Conservation (phyloP, 768 basidiomycete genomes). For the Flagelloscypha sp. region DNA sequence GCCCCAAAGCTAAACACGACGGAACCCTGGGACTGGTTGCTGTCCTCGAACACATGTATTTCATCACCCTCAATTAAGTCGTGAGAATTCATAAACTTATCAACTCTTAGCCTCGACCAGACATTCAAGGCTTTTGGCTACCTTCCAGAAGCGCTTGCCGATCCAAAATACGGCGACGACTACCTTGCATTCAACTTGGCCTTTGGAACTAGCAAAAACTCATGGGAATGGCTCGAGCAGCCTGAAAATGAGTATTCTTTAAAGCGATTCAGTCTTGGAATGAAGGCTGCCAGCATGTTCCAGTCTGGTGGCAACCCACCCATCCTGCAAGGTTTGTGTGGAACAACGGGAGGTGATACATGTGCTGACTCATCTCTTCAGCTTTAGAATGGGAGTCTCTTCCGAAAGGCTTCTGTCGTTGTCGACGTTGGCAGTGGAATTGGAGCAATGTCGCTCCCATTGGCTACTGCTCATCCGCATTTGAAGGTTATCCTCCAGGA, state of each 20-base stretch:
- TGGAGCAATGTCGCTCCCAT: slow-evolving; percentile 16
- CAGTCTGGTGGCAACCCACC: no score
- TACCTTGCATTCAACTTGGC: slow-evolving; percentile 14
- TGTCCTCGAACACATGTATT: slow-evolving; percentile 17
- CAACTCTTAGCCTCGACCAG: slow-evolving; percentile 15
- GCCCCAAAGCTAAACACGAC: slow-evolving; percentile 20
- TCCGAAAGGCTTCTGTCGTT: slow-evolving; percentile 9
- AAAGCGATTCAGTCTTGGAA: slow-evolving; percentile 5
- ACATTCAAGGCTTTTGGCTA: slow-evolving; percentile 18
- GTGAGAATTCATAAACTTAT: neutral
- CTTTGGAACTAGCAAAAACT: slow-evolving; percentile 10
- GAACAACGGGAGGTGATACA: no score
- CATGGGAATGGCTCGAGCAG: slow-evolving; percentile 15
- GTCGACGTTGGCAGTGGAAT: slow-evolving; percentile 25
- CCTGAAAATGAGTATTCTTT: slow-evolving; percentile 8
- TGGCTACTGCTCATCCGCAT: slow-evolving; percentile 14
- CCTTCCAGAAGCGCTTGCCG: slow-evolving; percentile 18
- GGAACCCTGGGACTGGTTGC: slow-evolving; percentile 20
- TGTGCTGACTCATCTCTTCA: no score
- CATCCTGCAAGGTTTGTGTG: no score
- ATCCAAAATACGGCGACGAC: slow-evolving; percentile 10
- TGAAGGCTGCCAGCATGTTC: no score
- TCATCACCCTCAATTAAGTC: neutral
- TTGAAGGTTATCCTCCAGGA: slow-evolving; percentile 21
- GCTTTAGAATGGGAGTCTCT: slow-evolving; percentile 14